A percentile compares a stretch with the other conserved stretches of the same genome.
These are phyloP conservation scores for Lentinula novae-zelandiae DNA, from an alignment of 1,284 basidiomycete species.

Conservation along the genomic window DNA sequence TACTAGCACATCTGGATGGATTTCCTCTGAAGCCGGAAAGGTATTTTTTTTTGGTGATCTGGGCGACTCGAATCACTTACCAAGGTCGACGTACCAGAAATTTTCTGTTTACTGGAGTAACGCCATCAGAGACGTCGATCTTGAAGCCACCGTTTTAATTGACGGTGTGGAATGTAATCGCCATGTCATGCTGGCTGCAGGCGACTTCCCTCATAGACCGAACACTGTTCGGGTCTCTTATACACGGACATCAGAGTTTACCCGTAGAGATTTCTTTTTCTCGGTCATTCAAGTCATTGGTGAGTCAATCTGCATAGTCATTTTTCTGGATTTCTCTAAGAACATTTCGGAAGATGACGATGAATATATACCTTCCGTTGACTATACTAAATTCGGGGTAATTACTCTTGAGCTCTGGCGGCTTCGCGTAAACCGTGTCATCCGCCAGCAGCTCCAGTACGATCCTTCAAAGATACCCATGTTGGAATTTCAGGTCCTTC, in stretches of 20 bases:
- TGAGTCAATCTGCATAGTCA: neutral
- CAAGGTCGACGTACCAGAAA: slow-evolving; percentile 6
- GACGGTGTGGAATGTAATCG: slow-evolving; percentile 21
- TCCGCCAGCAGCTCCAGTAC: slow-evolving; percentile 15
- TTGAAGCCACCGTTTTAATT: slow-evolving; percentile 18
- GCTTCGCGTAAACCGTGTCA: slow-evolving; percentile 13
- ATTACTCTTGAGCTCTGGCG: slow-evolving; percentile 21
- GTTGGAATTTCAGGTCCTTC: slow-evolving; percentile 17
- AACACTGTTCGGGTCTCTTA: slow-evolving; percentile 18
- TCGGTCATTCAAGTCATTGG: slow-evolving; percentile 18
- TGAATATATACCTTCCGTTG: slow-evolving; percentile 17
- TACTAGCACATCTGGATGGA: slow-evolving; percentile 14
- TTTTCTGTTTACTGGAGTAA: slow-evolving; percentile 22
- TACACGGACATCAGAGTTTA: slow-evolving; percentile 19
- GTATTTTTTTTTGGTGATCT: neutral
- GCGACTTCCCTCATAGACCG: slow-evolving; percentile 13
- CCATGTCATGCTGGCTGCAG: slow-evolving; percentile 20
- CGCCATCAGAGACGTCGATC: slow-evolving; percentile 12
- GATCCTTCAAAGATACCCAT: slow-evolving; percentile 6
- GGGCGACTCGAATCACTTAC: neutral
- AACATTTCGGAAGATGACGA: slow-evolving; percentile 16
- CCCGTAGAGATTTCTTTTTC: slow-evolving; percentile 20
- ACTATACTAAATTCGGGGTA: slow-evolving; percentile 15
- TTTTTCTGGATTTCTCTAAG: neutral
- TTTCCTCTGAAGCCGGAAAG: slow-evolving; percentile 20